Evolutionary conservation across 2,329 filamentous ascomycete genomes (phyloP).

Genomic region (Colletotrichum truncatum): DNA sequence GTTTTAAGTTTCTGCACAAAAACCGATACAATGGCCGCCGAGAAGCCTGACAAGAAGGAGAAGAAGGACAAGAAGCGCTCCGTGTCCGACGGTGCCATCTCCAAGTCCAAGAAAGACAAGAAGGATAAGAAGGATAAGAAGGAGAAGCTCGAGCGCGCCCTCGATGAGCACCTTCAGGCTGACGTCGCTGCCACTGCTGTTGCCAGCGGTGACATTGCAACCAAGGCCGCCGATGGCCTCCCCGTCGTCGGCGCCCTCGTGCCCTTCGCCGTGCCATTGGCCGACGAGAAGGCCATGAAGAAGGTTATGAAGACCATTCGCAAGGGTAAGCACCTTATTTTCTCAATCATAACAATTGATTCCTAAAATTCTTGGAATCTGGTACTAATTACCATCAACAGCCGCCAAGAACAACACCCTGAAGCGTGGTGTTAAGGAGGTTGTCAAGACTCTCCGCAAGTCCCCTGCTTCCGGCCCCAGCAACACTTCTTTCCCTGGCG

Average conservation of each 20-base stretch:
- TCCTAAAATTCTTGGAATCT: background rate
- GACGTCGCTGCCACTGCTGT: conserved; percentile 55
- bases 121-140: conserved; percentile 66
- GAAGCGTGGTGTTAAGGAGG: conserved; percentile 98
- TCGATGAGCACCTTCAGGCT: conserved; percentile 73
- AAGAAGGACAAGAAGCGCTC: conserved; percentile 43
- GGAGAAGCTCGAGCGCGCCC: conserved; percentile 70
- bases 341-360: background rate
- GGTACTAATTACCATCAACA: conserved; percentile 47
- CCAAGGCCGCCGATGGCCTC: conserved; percentile 47
- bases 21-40: conserved; percentile 53
- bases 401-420: conserved; percentile 95
- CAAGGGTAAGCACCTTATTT: conserved; percentile 55
- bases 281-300: conserved; percentile 79
- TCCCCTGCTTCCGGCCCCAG: conserved; percentile 76
- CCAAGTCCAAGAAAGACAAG: conserved; percentile 64
- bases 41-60: conserved; percentile 58
- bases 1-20: no score
- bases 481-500: conserved; percentile 70
- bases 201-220: conserved; percentile 54
- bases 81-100: conserved; percentile 34
- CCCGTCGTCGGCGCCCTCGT: conserved; percentile 71
- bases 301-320: conserved; percentile 66
- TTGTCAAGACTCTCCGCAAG: conserved; percentile 98
- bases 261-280: conserved; percentile 84